Conservation (phyloP, 805 yeast genomes). For the Kodamaea kaohsiungensis region DNA sequence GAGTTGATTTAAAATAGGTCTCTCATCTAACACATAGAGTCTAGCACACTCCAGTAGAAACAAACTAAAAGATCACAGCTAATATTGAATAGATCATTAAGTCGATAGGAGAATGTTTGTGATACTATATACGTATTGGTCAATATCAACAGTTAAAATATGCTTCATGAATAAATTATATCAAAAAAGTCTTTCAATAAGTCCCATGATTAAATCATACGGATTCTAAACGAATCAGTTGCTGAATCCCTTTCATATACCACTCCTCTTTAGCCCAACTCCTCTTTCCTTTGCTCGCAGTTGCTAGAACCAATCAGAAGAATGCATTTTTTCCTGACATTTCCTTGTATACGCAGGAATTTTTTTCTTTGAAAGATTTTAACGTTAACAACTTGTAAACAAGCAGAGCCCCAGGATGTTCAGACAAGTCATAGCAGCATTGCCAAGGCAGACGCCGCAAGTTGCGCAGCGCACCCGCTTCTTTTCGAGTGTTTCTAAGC, state of each 20-base stretch:
- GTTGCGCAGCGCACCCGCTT: conserved; percentile 11
- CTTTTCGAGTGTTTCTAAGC: conserved; percentile 12
- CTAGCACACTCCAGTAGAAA: too few relatives aligned
- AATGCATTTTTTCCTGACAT: conserved; percentile 15
- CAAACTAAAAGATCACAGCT: too few relatives aligned
- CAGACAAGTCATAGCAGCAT: conserved; percentile 13
- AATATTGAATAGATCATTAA: too few relatives aligned
- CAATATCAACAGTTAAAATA: too few relatives aligned
- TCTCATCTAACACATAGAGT: too few relatives aligned
- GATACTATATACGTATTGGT: too few relatives aligned
- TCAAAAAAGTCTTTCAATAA: too few relatives aligned
- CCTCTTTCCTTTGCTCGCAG: not conserved
- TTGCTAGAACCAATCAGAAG: conserved; percentile 11
- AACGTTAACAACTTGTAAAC: not conserved
- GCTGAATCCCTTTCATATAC: not conserved
- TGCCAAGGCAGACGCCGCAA: conserved; percentile 8
- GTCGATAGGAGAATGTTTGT: too few relatives aligned
- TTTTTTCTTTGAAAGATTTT: not conserved
- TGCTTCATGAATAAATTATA: too few relatives aligned
- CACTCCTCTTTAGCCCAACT: not conserved
- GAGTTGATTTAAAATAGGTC: too few relatives aligned
- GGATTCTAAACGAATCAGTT: not conserved
- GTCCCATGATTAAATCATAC: too few relatives aligned
- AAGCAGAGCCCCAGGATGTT: conserved; percentile 11
- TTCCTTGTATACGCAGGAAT: not conserved